Evolutionary conservation across 2,329 filamentous ascomycete species (phyloP).

Genomic region (Cordyceps javanica): DNA sequence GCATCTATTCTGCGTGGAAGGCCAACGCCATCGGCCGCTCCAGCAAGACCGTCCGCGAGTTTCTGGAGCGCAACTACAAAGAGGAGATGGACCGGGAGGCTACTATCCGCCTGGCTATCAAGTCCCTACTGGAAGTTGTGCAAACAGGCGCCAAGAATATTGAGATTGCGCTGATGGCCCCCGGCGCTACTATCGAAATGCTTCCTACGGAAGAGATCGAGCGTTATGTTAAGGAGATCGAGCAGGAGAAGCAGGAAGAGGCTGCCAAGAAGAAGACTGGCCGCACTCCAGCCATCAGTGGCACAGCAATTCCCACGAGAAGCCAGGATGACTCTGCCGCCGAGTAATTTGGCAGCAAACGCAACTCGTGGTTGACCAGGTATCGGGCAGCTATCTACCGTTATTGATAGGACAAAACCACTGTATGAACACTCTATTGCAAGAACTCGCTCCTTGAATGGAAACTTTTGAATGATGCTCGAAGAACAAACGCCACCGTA

Average conservation of each 20-base stretch:
- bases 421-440: slow-evolving; percentile 17
- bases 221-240: slow-evolving; percentile 95
- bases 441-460: not conserved
- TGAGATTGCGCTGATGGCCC: slow-evolving; percentile 97
- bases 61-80: slow-evolving; percentile 98
- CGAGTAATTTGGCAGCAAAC: slow-evolving; percentile 20
- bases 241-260: slow-evolving; percentile 99
- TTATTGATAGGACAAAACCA: slow-evolving; percentile 18
- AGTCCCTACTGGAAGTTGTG: slow-evolving; percentile 94
- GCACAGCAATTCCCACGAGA: slow-evolving; percentile 69
- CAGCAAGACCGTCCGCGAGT: slow-evolving; percentile 98
- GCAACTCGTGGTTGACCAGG: slow-evolving; percentile 9
- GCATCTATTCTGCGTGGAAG: slow-evolving; percentile 99
- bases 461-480: not conserved
- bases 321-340: slow-evolving; percentile 36
- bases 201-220: slow-evolving; percentile 94
- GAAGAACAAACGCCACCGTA: not conserved
- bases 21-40: slow-evolving; percentile 97
- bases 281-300: slow-evolving; percentile 62
- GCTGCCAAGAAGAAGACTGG: slow-evolving; percentile 94
- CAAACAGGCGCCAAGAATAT: slow-evolving; percentile 99
- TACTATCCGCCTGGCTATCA: slow-evolving; percentile 95
- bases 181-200: slow-evolving; percentile 87
- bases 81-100: slow-evolving; percentile 94
- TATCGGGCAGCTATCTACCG: slow-evolving; percentile 21